phyloP scores from a whole-genome alignment of 176 grass and related monocot genomes.

The Saccharum officinarum region DNA sequence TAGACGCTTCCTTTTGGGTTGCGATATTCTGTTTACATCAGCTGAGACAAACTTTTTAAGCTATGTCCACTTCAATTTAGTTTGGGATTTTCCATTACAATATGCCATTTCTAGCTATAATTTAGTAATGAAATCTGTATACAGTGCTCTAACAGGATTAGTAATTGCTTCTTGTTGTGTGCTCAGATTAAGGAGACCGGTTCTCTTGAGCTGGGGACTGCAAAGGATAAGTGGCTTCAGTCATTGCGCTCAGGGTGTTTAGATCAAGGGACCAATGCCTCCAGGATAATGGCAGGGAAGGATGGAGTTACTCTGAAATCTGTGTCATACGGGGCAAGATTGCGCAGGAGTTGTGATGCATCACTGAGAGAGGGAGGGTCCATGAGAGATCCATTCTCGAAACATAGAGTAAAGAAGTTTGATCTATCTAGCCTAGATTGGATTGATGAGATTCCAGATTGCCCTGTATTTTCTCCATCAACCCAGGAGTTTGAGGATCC shows the following conservation, averaged over 20 bases:
- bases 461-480: slow-evolving; percentile 86
- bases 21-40: slow-evolving; percentile 45
- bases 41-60: slow-evolving; percentile 31
- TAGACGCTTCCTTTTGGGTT: slow-evolving; percentile 18
- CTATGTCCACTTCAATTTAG: slow-evolving; percentile 34
- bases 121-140: slow-evolving; percentile 21
- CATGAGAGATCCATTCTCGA: slow-evolving; percentile 61
- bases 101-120: slow-evolving; percentile 26
- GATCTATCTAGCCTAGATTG: slow-evolving; percentile 86
- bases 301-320: slow-evolving; percentile 57
- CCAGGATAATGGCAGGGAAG: slow-evolving; percentile 58
- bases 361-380: slow-evolving; percentile 39
- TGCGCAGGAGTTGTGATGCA: slow-evolving; percentile 45
- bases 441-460: slow-evolving; percentile 91
- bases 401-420: slow-evolving; percentile 77
- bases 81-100: slow-evolving; percentile 28
- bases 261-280: slow-evolving; percentile 31
- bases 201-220: slow-evolving; percentile 45
- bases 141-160: slow-evolving; percentile 13
- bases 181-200: slow-evolving; percentile 56
- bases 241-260: slow-evolving; percentile 28
- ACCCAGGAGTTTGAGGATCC: slow-evolving; percentile 90
- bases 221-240: slow-evolving; percentile 44
- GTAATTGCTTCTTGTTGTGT: slow-evolving; percentile 8
- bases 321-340: slow-evolving; percentile 57